Conservation (phyloP, 495 filamentous ascomycete genomes). For the Hyphodiscus hymeniophilus region DNA sequence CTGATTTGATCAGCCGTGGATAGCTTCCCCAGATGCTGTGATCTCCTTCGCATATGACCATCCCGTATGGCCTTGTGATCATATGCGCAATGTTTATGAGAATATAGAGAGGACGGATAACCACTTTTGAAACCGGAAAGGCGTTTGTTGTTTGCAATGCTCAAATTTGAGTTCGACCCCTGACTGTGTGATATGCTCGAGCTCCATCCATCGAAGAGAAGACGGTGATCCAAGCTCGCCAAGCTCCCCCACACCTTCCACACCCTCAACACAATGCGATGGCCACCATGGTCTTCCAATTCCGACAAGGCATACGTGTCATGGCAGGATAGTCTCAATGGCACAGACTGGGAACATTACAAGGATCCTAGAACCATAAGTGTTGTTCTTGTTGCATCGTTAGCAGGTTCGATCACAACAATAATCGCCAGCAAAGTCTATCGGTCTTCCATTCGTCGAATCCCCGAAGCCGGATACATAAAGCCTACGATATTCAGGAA, state of each 20-base stretch:
- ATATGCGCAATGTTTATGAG: too few species aligned
- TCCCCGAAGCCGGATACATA: constrained; percentile 67
- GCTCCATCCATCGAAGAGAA: neutral
- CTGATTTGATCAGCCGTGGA: too few species aligned
- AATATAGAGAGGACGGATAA: too few species aligned
- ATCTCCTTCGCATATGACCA: too few species aligned
- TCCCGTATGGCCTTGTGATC: too few species aligned
- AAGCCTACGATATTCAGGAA: constrained; percentile 57
- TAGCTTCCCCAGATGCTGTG: too few species aligned
- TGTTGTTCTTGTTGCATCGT: constrained; percentile 59
- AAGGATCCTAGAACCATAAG: constrained; percentile 56
- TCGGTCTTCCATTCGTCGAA: constrained; percentile 68
- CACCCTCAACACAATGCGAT: constrained; percentile 20
- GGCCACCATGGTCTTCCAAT: constrained; percentile 20
- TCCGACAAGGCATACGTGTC: constrained; percentile 25
- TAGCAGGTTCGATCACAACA: constrained; percentile 30
- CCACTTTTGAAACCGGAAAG: too few species aligned
- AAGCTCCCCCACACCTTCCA: constrained; percentile 4
- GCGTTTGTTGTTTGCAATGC: too few species aligned
- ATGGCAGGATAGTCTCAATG: constrained; percentile 44
- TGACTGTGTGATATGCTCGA: neutral
- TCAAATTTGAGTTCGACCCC: too few species aligned
- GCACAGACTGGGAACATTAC: constrained; percentile 59
- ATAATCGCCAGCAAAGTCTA: constrained; percentile 49
- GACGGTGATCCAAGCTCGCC: neutral